Base-by-base conservation (phyloP, 1,284 basidiomycete genomes). In the Kwoniella shivajii region DNA sequence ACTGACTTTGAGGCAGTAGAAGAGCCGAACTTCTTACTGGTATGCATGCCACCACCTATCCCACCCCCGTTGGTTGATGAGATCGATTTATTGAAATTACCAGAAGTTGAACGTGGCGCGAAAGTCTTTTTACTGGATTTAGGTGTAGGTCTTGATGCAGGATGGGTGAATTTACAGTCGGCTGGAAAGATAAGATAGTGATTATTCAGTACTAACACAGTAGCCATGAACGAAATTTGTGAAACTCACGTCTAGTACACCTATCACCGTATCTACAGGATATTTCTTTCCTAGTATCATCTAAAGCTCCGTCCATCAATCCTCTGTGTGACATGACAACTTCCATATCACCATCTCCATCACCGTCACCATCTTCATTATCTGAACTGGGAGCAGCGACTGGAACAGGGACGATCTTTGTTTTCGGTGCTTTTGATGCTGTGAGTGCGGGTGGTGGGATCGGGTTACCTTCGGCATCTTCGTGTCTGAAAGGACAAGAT, bases 401-500 rank as follows among this genome's bases (percentile, higher is more conserved):
- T 1, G 38, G 14, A 3, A 48, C 47, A 20, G 49, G 41, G 10
- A 29, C 20, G 20, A 45, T 33, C 31, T 43, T 55, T 1, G 47
- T 58, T 43, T 61, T 59, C n/a, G 60, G 55, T 2, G 55, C 34
- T 39, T 68, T 72, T 14, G 62, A 53, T 22, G 64, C 64, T 9
- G 74, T 63, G 24, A 74, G 68, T 6, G 77, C 77, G 0, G 77
- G 77, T 7, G 77, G 72, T 6, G 77, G 71, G 49, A 78, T 73
- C 4, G 67, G 54, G 54, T 78, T 75, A n/a, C 78, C 78, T n/a
- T 67, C 44, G 1, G 68, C 72, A 59, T 79, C 76, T 58, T 76
- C 73, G 57, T 79, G 78, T 36, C 76, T 70, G 68, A 70, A 79
- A 33, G 70, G 67, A 61, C 78, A 79, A 6, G 75, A 53, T 2